Percentiles rank a stretch among this genome's conserved stretches.
These are phyloP conservation scores for Ustilago xerochloae DNA, from an alignment of 1,284 basidiomycete species.

Conservation along the genomic window DNA sequence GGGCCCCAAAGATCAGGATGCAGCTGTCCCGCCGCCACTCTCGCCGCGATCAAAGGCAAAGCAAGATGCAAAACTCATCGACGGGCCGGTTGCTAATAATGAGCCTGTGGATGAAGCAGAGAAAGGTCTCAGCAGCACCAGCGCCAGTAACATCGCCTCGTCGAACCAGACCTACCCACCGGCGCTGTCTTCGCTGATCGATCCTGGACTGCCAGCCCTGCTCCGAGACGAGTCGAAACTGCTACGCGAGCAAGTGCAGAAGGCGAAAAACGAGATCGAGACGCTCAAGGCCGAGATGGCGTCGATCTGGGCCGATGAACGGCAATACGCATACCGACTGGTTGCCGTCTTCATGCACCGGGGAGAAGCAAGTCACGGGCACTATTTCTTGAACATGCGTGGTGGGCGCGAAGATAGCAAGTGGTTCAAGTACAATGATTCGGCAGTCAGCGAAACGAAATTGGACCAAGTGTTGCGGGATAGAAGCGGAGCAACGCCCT, in stretches of 20 bases:
- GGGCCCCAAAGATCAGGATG: neutral
- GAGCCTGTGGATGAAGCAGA: neutral
- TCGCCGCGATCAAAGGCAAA: constrained; percentile 9
- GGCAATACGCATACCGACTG: constrained; percentile 82
- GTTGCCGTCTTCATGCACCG: constrained; percentile 97
- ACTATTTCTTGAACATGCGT: constrained; percentile 65
- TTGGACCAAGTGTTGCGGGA: constrained; percentile 57
- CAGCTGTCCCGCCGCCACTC: neutral
- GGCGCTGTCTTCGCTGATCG: constrained; percentile 22
- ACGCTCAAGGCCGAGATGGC: constrained; percentile 80
- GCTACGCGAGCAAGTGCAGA: constrained; percentile 75
- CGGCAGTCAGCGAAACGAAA: constrained; percentile 35
- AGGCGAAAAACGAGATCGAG: constrained; percentile 71
- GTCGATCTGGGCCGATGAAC: constrained; percentile 79
- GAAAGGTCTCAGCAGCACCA: too few species aligned
- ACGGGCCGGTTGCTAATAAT: neutral
- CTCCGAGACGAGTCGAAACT: constrained; percentile 44
- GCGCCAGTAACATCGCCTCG: neutral
- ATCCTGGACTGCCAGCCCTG: constrained; percentile 18
- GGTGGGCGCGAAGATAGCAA: constrained; percentile 11
- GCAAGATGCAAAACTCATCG: constrained; percentile 2
- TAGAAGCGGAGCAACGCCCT: constrained; percentile 64
- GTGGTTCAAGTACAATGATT: constrained; percentile 66
- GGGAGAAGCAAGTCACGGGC: constrained; percentile 66
- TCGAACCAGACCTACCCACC: neutral